These are phyloP conservation scores for Gracilaria vermiculophylla DNA, from an alignment of 23 red algal species.

Conservation along the genomic window DNA sequence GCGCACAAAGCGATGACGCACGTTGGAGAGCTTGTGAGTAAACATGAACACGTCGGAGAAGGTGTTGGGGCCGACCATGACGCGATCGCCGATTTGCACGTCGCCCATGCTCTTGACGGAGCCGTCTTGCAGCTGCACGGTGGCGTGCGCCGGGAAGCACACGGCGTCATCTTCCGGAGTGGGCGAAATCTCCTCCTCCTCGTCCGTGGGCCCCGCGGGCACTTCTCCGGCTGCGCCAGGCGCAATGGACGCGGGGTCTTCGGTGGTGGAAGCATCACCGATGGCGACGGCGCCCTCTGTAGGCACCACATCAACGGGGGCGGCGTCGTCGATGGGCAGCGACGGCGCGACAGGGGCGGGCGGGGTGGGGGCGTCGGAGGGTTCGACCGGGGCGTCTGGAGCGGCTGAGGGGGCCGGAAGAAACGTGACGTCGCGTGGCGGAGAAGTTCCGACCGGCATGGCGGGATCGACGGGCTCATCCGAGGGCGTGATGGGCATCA, in stretches of 20 bases:
- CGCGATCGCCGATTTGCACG: constrained; percentile 57
- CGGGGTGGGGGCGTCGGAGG: background rate
- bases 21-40: constrained; percentile 45
- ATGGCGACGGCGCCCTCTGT: background rate
- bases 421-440: background rate
- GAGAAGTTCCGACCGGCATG: background rate
- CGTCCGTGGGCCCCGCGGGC: background rate
- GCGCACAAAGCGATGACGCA: constrained; percentile 37
- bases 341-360: background rate
- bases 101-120: constrained; percentile 53
- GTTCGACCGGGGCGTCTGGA: background rate
- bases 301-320: background rate
- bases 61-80: constrained; percentile 14
- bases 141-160: constrained; percentile 77
- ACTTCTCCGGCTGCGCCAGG: background rate
- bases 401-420: background rate
- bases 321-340: background rate
- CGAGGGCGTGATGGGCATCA: background rate
- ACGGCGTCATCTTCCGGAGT: constrained; percentile 30
- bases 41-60: constrained; percentile 81
- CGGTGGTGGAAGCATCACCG: background rate
- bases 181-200: background rate
- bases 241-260: too few species aligned
- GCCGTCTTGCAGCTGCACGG: constrained; percentile 62
- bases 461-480: background rate